Base-by-base conservation (phyloP, 306 rosid species). In the Gleditsia sinensis region DNA sequence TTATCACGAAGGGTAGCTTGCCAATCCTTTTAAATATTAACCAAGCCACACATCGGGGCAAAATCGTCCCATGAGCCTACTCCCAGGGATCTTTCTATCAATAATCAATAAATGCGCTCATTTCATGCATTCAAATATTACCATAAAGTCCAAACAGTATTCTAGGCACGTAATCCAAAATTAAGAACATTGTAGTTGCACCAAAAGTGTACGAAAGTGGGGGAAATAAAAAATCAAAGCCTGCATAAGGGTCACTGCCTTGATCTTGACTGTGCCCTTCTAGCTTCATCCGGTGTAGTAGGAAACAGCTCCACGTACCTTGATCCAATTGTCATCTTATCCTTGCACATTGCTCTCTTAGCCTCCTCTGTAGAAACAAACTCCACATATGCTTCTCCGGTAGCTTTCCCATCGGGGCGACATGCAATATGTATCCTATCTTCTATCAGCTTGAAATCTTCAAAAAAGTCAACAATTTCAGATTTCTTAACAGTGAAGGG, bases 291-390 rank as follows among this genome's bases (percentile, higher is more conserved):
- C 13, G 92, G 88, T 56, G 98, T 93, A 27, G 98, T 91, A 59
- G 98, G 98, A 71, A 93, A 93, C 85, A 93, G 86, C 86, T 93
- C 98, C 79, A 91, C 96, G 58, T 93, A 93, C 88, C 98, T 91
- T 42, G 98, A 93, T 45, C 98, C 98, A 30, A 93, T 93, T 33
- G 90, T 91, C 97, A 89, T 93, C 87, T 91, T 93, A 82, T 93
- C 98, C 83, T 85, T 93, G 86, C 82, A 51, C 98, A 93, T 93
- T 16, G 98, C 97, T 63, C 73, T 85, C 85, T 88, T 91, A 7
- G 98, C 98, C 85, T 93, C 97, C 12, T 89, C 98, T 8, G 76
- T 73, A 33, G 98, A 89, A 11, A 75, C 80, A 82, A 93, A 91
- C 89, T 93, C 98, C 42, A 91, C 98, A 39, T 80, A 93, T 23